Base-by-base conservation (phyloP, 2,329 filamentous ascomycete species). In the Neopestalotiopsis clavispora region DNA sequence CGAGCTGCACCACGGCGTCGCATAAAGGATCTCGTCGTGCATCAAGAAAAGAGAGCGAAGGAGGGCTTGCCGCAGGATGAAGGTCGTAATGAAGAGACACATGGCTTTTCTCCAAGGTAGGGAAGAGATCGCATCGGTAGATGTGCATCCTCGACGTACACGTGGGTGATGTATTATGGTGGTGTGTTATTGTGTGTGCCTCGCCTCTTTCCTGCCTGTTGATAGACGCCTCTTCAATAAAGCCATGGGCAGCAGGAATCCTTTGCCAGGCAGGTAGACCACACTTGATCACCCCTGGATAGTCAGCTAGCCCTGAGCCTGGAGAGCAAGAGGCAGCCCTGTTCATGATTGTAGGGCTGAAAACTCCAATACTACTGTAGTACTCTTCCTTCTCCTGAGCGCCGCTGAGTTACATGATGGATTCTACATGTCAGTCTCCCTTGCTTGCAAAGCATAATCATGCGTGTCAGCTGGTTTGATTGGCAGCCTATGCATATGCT, bases 311-410 rank as follows among this genome's bases (percentile, higher is more conserved):
- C 17, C 62, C n/a, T 56, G 23, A 28, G 38, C 13, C 42, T 14
- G 6, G 42, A 52, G 45, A 20, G 45, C 34, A 42, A 20, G 32
- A 34, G 20, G 52, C n/a, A 67, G 59, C 66, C 66, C 28, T 63
- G 61, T 56, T 38, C 58, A 28, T 13, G 7, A 23, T 52, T 17
- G 42, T 67, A 67, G 66, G 66, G 66, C 66, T 67, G 66, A 67
- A 38, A 23, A 58, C 32, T 52, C 65, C 56, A 30, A 32, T 60
- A 42, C 13, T 67, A 28, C 30, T 34, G 20, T 60, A 42, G 5
- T 67, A 28, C 30, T 34, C 13, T 17, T 20, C 34, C 14, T 32
- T 23, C 40, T 64, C 40, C 42, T 64, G 61, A 28, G n/a, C 45
- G 45, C 45, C 45, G n/a, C 45, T 52, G n/a, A n/a, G n/a, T 52